These are phyloP conservation scores for Melaleuca quinquenervia DNA, from an alignment of 345 rosid genomes.

Conservation along the genomic window DNA sequence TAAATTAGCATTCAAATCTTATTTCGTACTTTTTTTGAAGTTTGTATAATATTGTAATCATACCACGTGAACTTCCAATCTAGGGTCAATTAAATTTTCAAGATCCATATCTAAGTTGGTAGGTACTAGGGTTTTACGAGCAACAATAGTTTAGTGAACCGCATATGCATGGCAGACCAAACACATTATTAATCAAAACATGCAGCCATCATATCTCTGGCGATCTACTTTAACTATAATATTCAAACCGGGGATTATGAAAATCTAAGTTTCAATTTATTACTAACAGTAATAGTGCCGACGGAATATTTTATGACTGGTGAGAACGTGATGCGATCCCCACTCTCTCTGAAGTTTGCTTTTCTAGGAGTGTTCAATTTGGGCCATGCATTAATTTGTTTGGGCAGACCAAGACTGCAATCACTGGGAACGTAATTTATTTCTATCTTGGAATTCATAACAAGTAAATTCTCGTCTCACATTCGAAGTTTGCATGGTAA, in stretches of 20 bases:
- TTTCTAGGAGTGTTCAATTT: background rate
- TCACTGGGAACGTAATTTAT: background rate
- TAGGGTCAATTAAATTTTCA: background rate
- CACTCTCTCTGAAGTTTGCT: background rate
- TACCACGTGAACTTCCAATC: background rate
- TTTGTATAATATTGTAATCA: background rate
- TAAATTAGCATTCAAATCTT: background rate
- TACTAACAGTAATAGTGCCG: background rate
- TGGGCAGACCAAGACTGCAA: background rate
- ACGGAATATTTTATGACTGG: background rate
- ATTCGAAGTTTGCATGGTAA: background rate
- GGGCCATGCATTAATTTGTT: background rate
- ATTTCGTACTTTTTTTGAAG: background rate
- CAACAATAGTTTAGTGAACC: background rate
- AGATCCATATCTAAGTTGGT: background rate
- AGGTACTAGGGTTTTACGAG: background rate
- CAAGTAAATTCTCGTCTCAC: background rate
- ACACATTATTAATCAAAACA: conserved; percentile 7
- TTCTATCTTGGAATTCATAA: background rate
- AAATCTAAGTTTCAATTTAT: background rate
- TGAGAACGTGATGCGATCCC: background rate
- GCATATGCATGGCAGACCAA: conserved; percentile 12
- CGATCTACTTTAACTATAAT: background rate
- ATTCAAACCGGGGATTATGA: background rate
- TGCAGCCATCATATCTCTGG: background rate